A percentile compares a stretch with the other conserved stretches of the same genome.
Evolutionary conservation across 2,329 filamentous ascomycete species (phyloP).

Genomic region (Colletotrichum sp.): DNA sequence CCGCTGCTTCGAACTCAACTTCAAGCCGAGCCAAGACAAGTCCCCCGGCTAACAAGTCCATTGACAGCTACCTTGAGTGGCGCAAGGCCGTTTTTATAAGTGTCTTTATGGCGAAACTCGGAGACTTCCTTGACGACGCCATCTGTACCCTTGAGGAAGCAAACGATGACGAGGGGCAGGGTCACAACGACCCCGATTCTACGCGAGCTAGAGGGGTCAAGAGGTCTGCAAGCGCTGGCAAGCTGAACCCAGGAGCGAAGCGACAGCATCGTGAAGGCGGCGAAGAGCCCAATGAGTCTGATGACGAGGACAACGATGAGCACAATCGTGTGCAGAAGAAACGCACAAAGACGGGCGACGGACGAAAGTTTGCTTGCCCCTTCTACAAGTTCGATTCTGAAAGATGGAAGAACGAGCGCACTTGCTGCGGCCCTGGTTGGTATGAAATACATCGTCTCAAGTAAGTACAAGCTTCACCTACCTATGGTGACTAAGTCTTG

Average conservation of each 20-base stretch:
- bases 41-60: background rate
- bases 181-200: background rate
- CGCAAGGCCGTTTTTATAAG: background rate
- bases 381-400: slow-evolving; percentile 41
- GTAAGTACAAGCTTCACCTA: too few relatives aligned
- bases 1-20: background rate
- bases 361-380: slow-evolving; percentile 36
- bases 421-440: slow-evolving; percentile 41
- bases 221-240: background rate
- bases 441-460: slow-evolving; percentile 32
- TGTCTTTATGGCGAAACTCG: slow-evolving; percentile 12
- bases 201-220: background rate
- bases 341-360: background rate
- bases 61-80: background rate
- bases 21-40: background rate
- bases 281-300: background rate
- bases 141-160: background rate
- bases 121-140: background rate
- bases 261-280: background rate
- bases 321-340: background rate
- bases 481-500: background rate
- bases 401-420: slow-evolving; percentile 9
- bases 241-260: background rate
- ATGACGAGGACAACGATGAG: background rate
- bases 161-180: background rate